A percentile compares a stretch with the other conserved stretches of the same genome.
Conservation (phyloP, 441 rosid species). For the Euphorbia celastroides region DNA sequence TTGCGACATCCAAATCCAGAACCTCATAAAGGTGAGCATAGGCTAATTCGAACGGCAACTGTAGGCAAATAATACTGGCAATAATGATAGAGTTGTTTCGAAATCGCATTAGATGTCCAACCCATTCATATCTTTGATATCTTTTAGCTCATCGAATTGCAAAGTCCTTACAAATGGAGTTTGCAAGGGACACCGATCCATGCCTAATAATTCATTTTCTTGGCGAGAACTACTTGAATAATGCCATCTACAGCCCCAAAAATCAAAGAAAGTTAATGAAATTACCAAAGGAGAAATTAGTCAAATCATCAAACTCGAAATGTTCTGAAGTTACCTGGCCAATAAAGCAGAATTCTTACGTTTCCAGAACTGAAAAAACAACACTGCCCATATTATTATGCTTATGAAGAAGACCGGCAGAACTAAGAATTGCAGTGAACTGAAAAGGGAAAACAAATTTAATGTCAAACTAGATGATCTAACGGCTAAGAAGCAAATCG, state of each 20-base stretch:
- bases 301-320: background rate
- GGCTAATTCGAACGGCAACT: slow-evolving; percentile 89
- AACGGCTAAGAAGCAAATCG: slow-evolving; percentile 13
- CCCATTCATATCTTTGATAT: slow-evolving; percentile 86
- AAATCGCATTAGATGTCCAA: slow-evolving; percentile 62
- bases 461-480: slow-evolving; percentile 11
- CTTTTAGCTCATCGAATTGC: slow-evolving; percentile 44
- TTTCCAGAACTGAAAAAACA: slow-evolving; percentile 97
- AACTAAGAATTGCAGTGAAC: slow-evolving; percentile 64
- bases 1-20: slow-evolving; percentile 43
- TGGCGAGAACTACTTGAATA: slow-evolving; percentile 50
- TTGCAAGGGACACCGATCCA: slow-evolving; percentile 52
- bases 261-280: slow-evolving; percentile 15
- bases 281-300: background rate
- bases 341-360: slow-evolving; percentile 77
- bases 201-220: slow-evolving; percentile 48
- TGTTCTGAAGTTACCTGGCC: slow-evolving; percentile 43
- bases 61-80: slow-evolving; percentile 78
- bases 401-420: slow-evolving; percentile 71
- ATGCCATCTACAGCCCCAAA: slow-evolving; percentile 53
- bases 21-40: slow-evolving; percentile 92
- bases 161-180: slow-evolving; percentile 35
- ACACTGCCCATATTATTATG: slow-evolving; percentile 71
- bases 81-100: slow-evolving; percentile 71
- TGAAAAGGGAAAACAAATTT: slow-evolving; percentile 24